phyloP scores from a whole-genome alignment of 2,329 filamentous ascomycete genomes.

The Bipolaris victoriae region DNA sequence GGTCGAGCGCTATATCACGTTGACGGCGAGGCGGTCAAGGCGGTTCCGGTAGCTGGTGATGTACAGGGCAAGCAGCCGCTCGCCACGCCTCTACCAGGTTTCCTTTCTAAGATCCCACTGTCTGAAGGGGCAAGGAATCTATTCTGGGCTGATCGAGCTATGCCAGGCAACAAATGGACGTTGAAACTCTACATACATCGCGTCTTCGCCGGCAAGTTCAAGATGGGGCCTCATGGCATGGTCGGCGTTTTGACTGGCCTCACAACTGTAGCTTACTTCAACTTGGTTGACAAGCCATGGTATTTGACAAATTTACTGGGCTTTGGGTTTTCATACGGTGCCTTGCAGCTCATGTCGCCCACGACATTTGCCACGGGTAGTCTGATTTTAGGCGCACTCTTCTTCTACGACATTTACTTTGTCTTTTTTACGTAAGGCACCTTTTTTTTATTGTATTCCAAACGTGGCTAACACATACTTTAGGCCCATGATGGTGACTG shows the following conservation, averaged over 20 bases:
- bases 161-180: slow-evolving; percentile 58
- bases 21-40: slow-evolving; percentile 42
- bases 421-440: slow-evolving; percentile 76
- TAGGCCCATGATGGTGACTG: slow-evolving; percentile 81
- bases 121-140: slow-evolving; percentile 40
- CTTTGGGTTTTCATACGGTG: slow-evolving; percentile 83
- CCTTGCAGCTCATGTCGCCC: slow-evolving; percentile 83
- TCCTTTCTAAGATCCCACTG: slow-evolving; percentile 56
- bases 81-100: slow-evolving; percentile 59
- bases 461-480: slow-evolving; percentile 9
- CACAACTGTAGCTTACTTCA: slow-evolving; percentile 67
- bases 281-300: slow-evolving; percentile 65
- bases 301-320: slow-evolving; percentile 86
- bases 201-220: slow-evolving; percentile 56
- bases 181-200: slow-evolving; percentile 63
- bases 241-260: slow-evolving; percentile 63
- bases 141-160: slow-evolving; percentile 59
- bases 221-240: slow-evolving; percentile 60
- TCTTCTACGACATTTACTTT: slow-evolving; percentile 95
- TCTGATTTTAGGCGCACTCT: slow-evolving; percentile 77
- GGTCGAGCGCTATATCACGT: slow-evolving; percentile 59
- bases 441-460: not conserved
- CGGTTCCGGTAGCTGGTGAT: slow-evolving; percentile 39
- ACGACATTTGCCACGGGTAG: slow-evolving; percentile 85
- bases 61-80: slow-evolving; percentile 28